Base-by-base conservation (phyloP, 805 yeast genomes). In the Candida parachauliodes region DNA sequence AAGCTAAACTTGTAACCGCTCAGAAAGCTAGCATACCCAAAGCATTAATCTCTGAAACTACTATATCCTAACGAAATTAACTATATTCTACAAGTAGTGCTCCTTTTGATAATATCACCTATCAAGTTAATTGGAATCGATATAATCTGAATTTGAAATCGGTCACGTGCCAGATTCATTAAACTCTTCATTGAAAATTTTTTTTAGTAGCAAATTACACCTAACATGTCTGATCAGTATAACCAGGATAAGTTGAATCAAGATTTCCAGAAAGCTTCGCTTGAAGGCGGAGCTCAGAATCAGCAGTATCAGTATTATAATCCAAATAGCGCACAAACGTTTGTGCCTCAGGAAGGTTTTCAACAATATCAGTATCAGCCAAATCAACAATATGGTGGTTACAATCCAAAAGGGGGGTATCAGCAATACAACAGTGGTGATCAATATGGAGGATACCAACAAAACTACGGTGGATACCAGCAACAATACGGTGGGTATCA, bases 291-390 rank as follows among this genome's bases (percentile, higher is more conserved):
- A 5, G 36, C 41, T 11, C 52, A 40, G 30, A 48, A 46, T 28
- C 47, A 34, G 22, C 39, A 29, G 29, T 36, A 33, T 21, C 46
- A 37, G 8, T 16, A 31, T 19, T 32, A 39, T 11, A 25, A 29
- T 12, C 78, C 83, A 21, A 68, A 63, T 44, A 65, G 64, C 26
- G 73, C 74, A 8, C 68, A 68, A 44, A 34, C 74, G 10, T 76
- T 76, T 57, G 75, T 73, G 39, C 78, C 79, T 25, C 69, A 62
- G 37, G 45, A 40, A 14, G 55, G 52, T 22, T 50, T 31, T 9
- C 68, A 68, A 43, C 36, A 74, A 38, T 42, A 40, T 28, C 42
- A 40, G 1, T 34, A 18, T 32, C 48, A 40, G 19, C 36, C 40
- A 28, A 59, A 58, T 40, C 61, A 56, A 41, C 48, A 55, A 38